Base-by-base conservation (phyloP, 2,329 filamentous ascomycete genomes). In the Beauveria pseudobassiana region DNA sequence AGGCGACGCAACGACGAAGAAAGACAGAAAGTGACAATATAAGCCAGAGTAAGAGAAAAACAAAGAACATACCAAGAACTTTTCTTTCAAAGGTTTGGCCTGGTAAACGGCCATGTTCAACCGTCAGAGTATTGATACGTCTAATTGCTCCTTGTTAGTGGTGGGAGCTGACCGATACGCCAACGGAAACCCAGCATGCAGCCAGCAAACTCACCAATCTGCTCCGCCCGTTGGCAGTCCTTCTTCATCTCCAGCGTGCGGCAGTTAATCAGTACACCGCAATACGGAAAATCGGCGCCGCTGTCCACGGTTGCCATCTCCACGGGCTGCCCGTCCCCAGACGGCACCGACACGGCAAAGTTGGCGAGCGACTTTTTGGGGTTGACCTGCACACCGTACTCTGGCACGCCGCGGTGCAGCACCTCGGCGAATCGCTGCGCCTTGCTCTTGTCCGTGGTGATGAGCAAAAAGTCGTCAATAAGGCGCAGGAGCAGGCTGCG, bases 391-490 rank as follows among this genome's bases (percentile, higher is more conserved):
- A 97, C 87, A 4, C 95, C 95, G 69, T 96, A 98, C 40, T 87
- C 82, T 0, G 88, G 84, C 42, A 95, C 74, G 2, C 93, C 93
- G 1, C 75, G 73, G 67, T 96, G 88, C 93, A 99, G 96, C 18
- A 83, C 80, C 62, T 86, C 77, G 22, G 96, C 79, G 70, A 99
- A 98, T 1, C 76, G 78, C 62, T 79, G 79, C 0, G 91, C 93
- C 68, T 93, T 85, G 8, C 73, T 66, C 59, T 75, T 77, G 54
- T 90, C 81, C 0, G 87, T 86, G 0, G 90, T 96, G 68, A 99
- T 87, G 51, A 99, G 83, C 5, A 98, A 78, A 67, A 98, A 99
- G 69, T 99, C 95, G 67, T 99, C 95, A 48, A 96, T 90, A 10
- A 97, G 81, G 18, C 95, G 83, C 58, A 98, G 74, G 8, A 99